Conservation (phyloP, 352 stramenopile genomes). For the Globisporangium irregulare region DNA sequence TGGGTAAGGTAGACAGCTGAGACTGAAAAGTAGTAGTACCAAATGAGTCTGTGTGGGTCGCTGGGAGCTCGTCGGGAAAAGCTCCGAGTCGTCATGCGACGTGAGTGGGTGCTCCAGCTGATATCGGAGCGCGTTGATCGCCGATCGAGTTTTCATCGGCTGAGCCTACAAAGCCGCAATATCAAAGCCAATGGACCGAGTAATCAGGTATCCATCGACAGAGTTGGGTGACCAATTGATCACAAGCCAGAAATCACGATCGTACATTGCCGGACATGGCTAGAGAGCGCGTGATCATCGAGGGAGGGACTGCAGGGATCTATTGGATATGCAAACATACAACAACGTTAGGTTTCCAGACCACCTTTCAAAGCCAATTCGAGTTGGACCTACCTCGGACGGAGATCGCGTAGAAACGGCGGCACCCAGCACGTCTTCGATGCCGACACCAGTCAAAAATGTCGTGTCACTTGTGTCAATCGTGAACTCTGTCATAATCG, state of each 20-base stretch:
- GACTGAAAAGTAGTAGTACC: slow-evolving; percentile 20
- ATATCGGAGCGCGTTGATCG: slow-evolving; percentile 70
- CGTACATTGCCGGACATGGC: slow-evolving; percentile 28
- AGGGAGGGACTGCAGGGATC: slow-evolving; percentile 50
- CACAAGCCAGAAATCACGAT: neutral
- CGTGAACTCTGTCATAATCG: slow-evolving; percentile 6
- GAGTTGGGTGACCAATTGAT: neutral
- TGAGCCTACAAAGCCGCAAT: slow-evolving; percentile 11
- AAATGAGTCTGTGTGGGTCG: slow-evolving; percentile 46
- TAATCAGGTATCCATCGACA: neutral
- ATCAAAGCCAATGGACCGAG: slow-evolving; percentile 3
- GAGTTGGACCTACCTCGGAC: slow-evolving; percentile 27
- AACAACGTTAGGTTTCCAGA: neutral
- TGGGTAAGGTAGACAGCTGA: neutral
- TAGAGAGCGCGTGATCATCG: slow-evolving; percentile 50
- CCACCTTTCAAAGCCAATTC: too few species aligned
- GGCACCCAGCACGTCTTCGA: slow-evolving; percentile 51
- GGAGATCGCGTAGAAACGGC: slow-evolving; percentile 14
- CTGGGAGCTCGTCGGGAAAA: slow-evolving; percentile 46
- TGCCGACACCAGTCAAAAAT: slow-evolving; percentile 70
- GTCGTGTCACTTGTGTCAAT: slow-evolving; percentile 65
- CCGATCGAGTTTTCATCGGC: slow-evolving; percentile 47
- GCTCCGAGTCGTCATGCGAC: slow-evolving; percentile 68
- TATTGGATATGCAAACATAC: slow-evolving; percentile 1
- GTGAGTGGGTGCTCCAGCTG: slow-evolving; percentile 77